Base-by-base conservation (phyloP, 768 basidiomycete species). In the Russula foetens region DNA sequence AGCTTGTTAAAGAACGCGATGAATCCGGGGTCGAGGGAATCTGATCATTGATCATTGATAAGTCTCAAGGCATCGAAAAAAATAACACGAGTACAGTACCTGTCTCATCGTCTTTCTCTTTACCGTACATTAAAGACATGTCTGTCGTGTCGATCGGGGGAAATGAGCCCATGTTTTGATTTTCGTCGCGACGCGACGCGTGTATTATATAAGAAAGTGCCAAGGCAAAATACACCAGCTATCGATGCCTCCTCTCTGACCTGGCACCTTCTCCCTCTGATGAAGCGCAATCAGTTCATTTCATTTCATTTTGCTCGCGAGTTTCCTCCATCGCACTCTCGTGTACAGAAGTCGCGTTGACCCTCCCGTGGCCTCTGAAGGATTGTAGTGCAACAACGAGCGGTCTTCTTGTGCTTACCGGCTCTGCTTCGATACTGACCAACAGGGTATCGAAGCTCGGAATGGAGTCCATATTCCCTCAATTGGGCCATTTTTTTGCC, bases 91-190 rank as follows among this genome's bases (percentile, higher is more conserved):
- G 5, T 44, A 43, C 7, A 62, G 6, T 43, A 66, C 67, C 67
- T 23, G 65, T 57, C 33, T 73, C 76, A 11, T 70, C 72, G 54
- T 81, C 83, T 67, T 82, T 85, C 65, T 84, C 83, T 69, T 81
- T 84, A 4, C 82, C 80, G 66, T 86, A 86, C 84, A 86, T 84
- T 66, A 81, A 65, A 26, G 81, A 71, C 81, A 83, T 83, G 57
- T 61, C 66, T 50, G 48, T 28, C 23, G 48, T 50, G 48, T 28
- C 23, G 48, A 21, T 24, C 5, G 17, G 19, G 17, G 31, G 9
- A 53, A 41, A 31, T n/a, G 9, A 33, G 31, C 31, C 31, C 4
- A 9, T 33, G 31, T 29, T 24, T 28, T 19, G 31, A 28, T 38
- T 33, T 33, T 9, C n/a, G 29, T 24, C 55, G 55, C 60, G 60